phyloP scores from a whole-genome alignment of 306 rosid species.

The Prunus salicina region DNA sequence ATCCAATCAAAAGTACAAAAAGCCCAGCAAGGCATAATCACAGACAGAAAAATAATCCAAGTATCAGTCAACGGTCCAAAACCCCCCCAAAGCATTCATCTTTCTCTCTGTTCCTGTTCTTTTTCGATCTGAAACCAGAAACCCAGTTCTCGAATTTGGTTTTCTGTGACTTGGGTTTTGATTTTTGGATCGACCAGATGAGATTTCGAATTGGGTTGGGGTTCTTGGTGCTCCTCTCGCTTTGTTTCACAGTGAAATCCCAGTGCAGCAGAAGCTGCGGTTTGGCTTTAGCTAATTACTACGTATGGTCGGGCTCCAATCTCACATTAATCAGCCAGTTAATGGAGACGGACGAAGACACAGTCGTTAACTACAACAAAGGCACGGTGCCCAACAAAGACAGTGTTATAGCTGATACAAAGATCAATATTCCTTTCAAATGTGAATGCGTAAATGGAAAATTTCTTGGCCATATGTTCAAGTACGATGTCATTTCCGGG shows the following conservation, averaged over 20 bases:
- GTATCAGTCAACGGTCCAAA: slow-evolving; percentile 13
- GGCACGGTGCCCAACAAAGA: slow-evolving; percentile 14
- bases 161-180: background rate
- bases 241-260: slow-evolving; percentile 38
- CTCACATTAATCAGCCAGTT: background rate
- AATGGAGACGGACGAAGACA: slow-evolving; percentile 8
- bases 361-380: slow-evolving; percentile 31
- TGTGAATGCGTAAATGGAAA: slow-evolving; percentile 52
- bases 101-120: background rate
- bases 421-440: slow-evolving; percentile 47
- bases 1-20: background rate
- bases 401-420: background rate
- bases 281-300: slow-evolving; percentile 64
- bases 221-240: slow-evolving; percentile 26
- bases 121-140: background rate
- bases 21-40: background rate
- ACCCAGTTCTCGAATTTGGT: slow-evolving; percentile 2
- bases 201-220: slow-evolving; percentile 22
- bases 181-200: slow-evolving; percentile 36
- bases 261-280: slow-evolving; percentile 49
- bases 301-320: background rate
- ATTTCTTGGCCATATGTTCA: slow-evolving; percentile 60
- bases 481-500: slow-evolving; percentile 27
- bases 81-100: background rate
- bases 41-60: background rate